A percentile compares a stretch with the other conserved stretches of the same genome.
Conservation (phyloP, 345 rosid species). For the Cardiospermum halicacabum region DNA sequence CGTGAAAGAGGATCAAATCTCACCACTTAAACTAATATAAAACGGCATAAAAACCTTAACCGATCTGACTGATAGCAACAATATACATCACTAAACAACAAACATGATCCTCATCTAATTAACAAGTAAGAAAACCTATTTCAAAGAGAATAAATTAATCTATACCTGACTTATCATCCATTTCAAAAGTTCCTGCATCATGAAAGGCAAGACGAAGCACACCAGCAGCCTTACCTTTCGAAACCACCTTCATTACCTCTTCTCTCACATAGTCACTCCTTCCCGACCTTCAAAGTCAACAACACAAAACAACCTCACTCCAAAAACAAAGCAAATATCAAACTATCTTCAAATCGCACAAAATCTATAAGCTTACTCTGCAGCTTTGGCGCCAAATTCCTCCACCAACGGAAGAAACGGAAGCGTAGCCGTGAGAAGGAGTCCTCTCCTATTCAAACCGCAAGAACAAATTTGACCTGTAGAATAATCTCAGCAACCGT, state of each 20-base stretch:
- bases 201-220: slow-evolving; percentile 95
- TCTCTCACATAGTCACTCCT: slow-evolving; percentile 32
- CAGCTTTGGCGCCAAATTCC: slow-evolving; percentile 34
- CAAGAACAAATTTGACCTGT: slow-evolving; percentile 23
- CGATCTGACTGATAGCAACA: too few species aligned
- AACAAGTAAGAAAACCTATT: neutral
- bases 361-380: slow-evolving; percentile 39
- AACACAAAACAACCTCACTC: neutral
- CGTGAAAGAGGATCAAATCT: too few species aligned
- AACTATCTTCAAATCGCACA: neutral
- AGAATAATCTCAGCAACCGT: neutral
- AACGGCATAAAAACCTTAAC: too few species aligned
- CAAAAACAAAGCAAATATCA: neutral
- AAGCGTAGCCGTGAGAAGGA: slow-evolving; percentile 36
- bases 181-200: slow-evolving; percentile 93
- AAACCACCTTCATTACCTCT: slow-evolving; percentile 60
- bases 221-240: slow-evolving; percentile 92
- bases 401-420: slow-evolving; percentile 36
- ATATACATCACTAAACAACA: neutral
- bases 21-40: neutral
- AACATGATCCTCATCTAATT: slow-evolving; percentile 1
- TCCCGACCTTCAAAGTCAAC: slow-evolving; percentile 30
- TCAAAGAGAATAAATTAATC: neutral
- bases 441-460: slow-evolving; percentile 33
- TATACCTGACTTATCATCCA: slow-evolving; percentile 50